Conservation (phyloP, 106 monocot genomes). For the Acorus calamus region DNA sequence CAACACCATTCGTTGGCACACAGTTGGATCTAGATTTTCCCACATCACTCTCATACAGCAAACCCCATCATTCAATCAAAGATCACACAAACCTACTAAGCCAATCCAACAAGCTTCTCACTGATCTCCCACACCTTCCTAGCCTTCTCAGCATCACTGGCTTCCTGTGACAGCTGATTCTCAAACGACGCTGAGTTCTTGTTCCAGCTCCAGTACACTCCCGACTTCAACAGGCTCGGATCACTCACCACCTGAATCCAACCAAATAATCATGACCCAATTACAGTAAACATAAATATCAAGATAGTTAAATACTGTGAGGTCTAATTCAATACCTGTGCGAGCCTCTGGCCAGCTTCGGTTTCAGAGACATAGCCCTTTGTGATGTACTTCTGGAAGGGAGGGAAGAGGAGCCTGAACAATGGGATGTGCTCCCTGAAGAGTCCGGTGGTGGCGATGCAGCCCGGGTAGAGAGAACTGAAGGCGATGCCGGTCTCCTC, state of each 20-base stretch:
- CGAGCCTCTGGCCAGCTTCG: slow-evolving; percentile 79
- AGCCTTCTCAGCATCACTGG: slow-evolving; percentile 77
- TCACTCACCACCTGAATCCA: slow-evolving; percentile 66
- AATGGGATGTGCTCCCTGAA: slow-evolving; percentile 91
- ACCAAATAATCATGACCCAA: background rate
- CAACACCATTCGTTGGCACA: no score
- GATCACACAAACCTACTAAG: slow-evolving; percentile 1
- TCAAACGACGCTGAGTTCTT: slow-evolving; percentile 80
- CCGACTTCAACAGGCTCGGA: slow-evolving; percentile 81
- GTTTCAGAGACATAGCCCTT: slow-evolving; percentile 91
- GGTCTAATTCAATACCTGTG: slow-evolving; percentile 40
- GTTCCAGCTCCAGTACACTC: slow-evolving; percentile 99
- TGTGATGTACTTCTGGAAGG: slow-evolving; percentile 97
- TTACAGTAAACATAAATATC: background rate
- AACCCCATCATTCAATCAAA: no score
- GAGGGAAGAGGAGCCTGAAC: slow-evolving; percentile 83
- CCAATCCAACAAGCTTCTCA: slow-evolving; percentile 79
- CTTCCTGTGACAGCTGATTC: slow-evolving; percentile 88
- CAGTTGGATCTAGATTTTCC: no score
- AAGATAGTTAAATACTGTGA: background rate
- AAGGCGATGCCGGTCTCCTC: slow-evolving; percentile 86
- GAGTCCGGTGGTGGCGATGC: slow-evolving; percentile 92
- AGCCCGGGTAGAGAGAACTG: slow-evolving; percentile 83
- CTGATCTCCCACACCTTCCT: slow-evolving; percentile 78
- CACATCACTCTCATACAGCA: no score